These are phyloP conservation scores for Sporisorium scitamineum DNA, from an alignment of 1,284 basidiomycete species.

Conservation along the genomic window DNA sequence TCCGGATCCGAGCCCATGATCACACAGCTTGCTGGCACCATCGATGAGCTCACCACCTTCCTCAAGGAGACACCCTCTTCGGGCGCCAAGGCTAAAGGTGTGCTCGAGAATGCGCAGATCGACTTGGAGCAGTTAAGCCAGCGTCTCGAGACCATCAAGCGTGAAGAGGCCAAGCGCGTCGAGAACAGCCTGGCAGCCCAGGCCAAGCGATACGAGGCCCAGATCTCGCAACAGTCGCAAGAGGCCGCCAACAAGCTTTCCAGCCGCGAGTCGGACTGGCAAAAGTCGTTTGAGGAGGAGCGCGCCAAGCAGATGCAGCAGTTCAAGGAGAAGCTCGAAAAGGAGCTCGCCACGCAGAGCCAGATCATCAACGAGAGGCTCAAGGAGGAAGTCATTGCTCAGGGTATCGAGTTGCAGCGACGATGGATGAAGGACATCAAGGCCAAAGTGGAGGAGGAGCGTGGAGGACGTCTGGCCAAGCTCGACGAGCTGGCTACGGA, in stretches of 20 bases:
- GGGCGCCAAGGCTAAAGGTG: slow-evolving; percentile 75
- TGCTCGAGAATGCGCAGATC: slow-evolving; percentile 73
- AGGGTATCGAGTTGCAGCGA: slow-evolving; percentile 96
- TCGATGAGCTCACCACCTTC: slow-evolving; percentile 90
- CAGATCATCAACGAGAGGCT: slow-evolving; percentile 88
- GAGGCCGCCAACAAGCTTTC: slow-evolving; percentile 85
- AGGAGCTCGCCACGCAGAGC: slow-evolving; percentile 87
- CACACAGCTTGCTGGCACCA: slow-evolving; percentile 88
- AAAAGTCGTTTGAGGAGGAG: slow-evolving; percentile 84
- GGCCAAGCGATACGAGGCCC: slow-evolving; percentile 82
- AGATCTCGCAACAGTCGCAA: slow-evolving; percentile 85
- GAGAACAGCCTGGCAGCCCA: slow-evolving; percentile 76
- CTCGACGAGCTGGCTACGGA: slow-evolving; percentile 91
- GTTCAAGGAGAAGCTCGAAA: slow-evolving; percentile 87
- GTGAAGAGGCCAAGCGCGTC: slow-evolving; percentile 81
- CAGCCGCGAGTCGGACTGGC: slow-evolving; percentile 86
- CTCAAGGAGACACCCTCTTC: slow-evolving; percentile 72
- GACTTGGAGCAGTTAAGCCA: slow-evolving; percentile 84
- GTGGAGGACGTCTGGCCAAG: slow-evolving; percentile 92
- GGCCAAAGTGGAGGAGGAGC: slow-evolving; percentile 93
- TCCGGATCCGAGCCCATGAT: slow-evolving; percentile 87
- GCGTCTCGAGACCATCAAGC: slow-evolving; percentile 83
- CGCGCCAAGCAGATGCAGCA: slow-evolving; percentile 79
- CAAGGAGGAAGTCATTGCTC: slow-evolving; percentile 92
- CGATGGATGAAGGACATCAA: slow-evolving; percentile 97